Percentiles rank a stretch among this genome's conserved stretches.
These are phyloP conservation scores for Arabidopsis suecica DNA, from an alignment of 345 rosid genomes.

Conservation along the genomic window DNA sequence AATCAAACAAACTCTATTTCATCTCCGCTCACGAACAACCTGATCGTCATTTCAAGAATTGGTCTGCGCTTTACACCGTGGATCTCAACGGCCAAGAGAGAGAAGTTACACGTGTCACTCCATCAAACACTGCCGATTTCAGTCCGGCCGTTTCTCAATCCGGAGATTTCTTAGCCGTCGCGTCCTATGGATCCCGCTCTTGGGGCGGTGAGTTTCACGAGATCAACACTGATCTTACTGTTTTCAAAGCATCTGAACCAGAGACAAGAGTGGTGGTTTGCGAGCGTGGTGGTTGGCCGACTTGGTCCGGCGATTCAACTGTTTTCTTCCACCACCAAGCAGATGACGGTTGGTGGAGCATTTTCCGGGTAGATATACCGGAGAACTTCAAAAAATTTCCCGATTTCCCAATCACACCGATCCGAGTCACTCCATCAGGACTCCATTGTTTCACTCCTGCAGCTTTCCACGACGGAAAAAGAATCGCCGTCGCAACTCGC, in stretches of 20 bases:
- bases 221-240: slow-evolving; percentile 68
- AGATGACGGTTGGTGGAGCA: slow-evolving; percentile 97
- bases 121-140: slow-evolving; percentile 60
- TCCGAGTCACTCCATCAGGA: slow-evolving; percentile 80
- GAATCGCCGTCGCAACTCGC: slow-evolving; percentile 76
- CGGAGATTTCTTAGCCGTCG: slow-evolving; percentile 70
- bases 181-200: slow-evolving; percentile 70
- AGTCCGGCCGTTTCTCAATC: slow-evolving; percentile 72
- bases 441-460: slow-evolving; percentile 95
- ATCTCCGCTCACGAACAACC: slow-evolving; percentile 81
- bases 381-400: slow-evolving; percentile 34
- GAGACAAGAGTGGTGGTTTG: slow-evolving; percentile 55
- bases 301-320: slow-evolving; percentile 73
- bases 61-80: slow-evolving; percentile 68
- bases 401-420: slow-evolving; percentile 45
- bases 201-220: slow-evolving; percentile 87
- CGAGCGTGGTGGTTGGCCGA: slow-evolving; percentile 85
- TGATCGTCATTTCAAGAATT: slow-evolving; percentile 58
- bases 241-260: slow-evolving; percentile 58
- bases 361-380: slow-evolving; percentile 57
- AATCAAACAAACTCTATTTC: slow-evolving; percentile 60
- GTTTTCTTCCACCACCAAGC: slow-evolving; percentile 82
- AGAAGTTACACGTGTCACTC: slow-evolving; percentile 61
- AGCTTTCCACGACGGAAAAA: slow-evolving; percentile 61
- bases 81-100: slow-evolving; percentile 24